These are phyloP conservation scores for Phytophthora pseudosyringae DNA, from an alignment of 352 stramenopile genomes.

Conservation along the genomic window DNA sequence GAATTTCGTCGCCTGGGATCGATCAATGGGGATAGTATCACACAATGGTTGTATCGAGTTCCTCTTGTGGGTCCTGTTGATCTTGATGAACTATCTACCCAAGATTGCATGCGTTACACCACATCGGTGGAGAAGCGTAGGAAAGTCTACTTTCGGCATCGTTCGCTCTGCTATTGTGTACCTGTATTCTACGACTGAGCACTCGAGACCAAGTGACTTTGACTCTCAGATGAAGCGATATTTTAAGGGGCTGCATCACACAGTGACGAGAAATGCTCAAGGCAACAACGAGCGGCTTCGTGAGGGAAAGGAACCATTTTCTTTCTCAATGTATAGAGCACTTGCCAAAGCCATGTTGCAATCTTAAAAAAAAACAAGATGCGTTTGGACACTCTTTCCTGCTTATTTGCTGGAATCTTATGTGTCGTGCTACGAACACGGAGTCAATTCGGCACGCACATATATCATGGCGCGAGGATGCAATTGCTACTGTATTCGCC, in stretches of 20 bases:
- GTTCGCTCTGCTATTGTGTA: slow-evolving; percentile 4
- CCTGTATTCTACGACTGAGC: neutral
- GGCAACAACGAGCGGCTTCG: neutral
- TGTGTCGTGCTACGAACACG: no score
- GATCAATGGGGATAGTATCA: neutral
- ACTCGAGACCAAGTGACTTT: neutral
- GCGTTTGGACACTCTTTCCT: no score
- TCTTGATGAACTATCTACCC: neutral
- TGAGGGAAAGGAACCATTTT: no score
- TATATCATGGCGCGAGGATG: no score
- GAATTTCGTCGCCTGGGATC: no score
- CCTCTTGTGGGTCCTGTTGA: neutral
- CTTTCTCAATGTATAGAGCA: no score
- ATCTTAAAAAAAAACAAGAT: no score
- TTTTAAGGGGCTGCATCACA: slow-evolving; percentile 10
- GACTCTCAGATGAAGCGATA: neutral
- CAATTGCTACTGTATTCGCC: no score
- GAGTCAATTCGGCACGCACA: no score
- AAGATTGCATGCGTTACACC: slow-evolving; percentile 1
- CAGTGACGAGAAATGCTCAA: slow-evolving; percentile 4
- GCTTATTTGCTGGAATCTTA: no score
- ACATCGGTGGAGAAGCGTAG: slow-evolving; percentile 1
- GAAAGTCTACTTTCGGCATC: slow-evolving; percentile 4
- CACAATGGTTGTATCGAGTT: neutral
- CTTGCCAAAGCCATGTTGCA: no score